These are phyloP conservation scores for Fusarium annulatum DNA, from an alignment of 2,329 filamentous ascomycete species.

Conservation along the genomic window DNA sequence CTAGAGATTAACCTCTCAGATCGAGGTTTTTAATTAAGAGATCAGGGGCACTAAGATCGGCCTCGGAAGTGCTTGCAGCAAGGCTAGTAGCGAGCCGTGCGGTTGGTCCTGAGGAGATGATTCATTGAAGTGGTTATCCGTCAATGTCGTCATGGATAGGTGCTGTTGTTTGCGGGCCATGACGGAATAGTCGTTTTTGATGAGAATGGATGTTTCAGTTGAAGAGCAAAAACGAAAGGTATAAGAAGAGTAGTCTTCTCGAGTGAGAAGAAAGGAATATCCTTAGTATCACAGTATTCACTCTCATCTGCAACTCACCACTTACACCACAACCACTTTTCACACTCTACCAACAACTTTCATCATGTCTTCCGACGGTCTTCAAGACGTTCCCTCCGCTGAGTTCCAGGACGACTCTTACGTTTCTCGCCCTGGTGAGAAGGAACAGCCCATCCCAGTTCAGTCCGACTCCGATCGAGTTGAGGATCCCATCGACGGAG, in stretches of 20 bases:
- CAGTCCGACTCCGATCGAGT: slow-evolving; percentile 33
- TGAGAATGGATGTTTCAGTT: neutral
- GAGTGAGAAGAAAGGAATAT: accelerated
- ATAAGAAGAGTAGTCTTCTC: slow-evolving; percentile 18
- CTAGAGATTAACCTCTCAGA: slow-evolving; percentile 18
- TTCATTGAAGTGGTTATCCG: slow-evolving; percentile 26
- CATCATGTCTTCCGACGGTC: slow-evolving; percentile 32
- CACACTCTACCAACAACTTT: neutral
- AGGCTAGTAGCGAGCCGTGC: neutral
- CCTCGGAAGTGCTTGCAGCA: slow-evolving; percentile 18
- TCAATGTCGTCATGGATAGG: slow-evolving; percentile 43
- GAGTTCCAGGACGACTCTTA: slow-evolving; percentile 33
- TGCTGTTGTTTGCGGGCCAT: slow-evolving; percentile 11
- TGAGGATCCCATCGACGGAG: slow-evolving; percentile 27
- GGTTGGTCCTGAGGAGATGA: slow-evolving; percentile 30
- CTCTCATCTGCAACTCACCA: neutral
- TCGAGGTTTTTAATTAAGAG: slow-evolving; percentile 7
- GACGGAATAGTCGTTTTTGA: slow-evolving; percentile 6
- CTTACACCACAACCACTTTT: neutral
- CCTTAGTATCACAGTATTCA: neutral
- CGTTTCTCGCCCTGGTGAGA: slow-evolving; percentile 32
- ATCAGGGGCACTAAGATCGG: slow-evolving; percentile 16
- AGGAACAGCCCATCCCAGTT: slow-evolving; percentile 35
- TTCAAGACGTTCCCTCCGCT: slow-evolving; percentile 19
- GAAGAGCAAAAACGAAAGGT: neutral